Evolutionary conservation across 192 early-diverging fungal genomes (phyloP), one percentile per base, ranked within the genome.

Genomic region (Coemansia sp.): DNA sequence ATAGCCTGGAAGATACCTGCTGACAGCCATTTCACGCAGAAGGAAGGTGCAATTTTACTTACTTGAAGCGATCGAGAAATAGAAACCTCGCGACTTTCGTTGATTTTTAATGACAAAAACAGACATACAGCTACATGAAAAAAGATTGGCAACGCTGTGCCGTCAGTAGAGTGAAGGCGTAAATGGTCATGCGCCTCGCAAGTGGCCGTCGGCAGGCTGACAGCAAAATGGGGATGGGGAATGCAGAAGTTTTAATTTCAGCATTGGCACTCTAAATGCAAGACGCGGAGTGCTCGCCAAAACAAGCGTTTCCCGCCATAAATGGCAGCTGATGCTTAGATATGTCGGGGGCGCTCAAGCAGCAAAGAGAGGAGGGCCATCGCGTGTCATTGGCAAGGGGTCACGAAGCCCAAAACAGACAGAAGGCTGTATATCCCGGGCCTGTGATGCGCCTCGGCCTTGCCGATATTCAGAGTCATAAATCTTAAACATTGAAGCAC

Each of bases 41-140:
- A 21, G 33, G 20, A n/a, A 36, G 5, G 38, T 16, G 21, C 10
- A 33, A 61, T 45, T 18, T 20, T 48, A 40, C 77, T 71, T 80
- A 71, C 72, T 69, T 74, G 77, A 68, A 80, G 77, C 31, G 72
- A 74, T 66, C 72, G 68, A 56, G 77, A 80, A 71, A 80, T 40
- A 18, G 69, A 70, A 33, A 71, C 77, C 45, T 71, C 72, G 36
- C 72, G 77, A 39, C 77, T 71, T 60, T 80, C 77, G 66, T 80
- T 80, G 59, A 80, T 80, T 74, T 80, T 74, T 40, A 80, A 51
- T 18, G 77, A 69, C 69, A 80, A 62, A 21, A 73, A 67, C 34
- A 80, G 66, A 31, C 72, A 80, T 8, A 66, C 65, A 5, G 72
- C 77, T 74, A 80, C 69, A 45, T 42, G n/a, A 53, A 79, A 60